Conservation (phyloP, 2,329 filamentous ascomycete species). For the Diaporthe amygdali region DNA sequence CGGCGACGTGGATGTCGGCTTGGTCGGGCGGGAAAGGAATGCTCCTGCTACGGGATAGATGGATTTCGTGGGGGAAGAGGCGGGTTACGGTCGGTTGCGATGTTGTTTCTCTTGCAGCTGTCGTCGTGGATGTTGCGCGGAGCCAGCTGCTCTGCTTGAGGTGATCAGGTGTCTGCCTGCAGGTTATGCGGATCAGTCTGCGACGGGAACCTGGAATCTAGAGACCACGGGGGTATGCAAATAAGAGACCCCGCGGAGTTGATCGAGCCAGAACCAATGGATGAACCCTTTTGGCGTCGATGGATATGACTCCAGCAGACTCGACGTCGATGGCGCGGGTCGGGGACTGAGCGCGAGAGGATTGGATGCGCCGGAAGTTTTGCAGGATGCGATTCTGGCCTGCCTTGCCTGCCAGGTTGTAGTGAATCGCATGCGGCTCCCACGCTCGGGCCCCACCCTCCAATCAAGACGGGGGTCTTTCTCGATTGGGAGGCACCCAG, state of each 20-base stretch:
- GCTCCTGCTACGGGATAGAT: background rate
- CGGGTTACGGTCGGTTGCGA: background rate
- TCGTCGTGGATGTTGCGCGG: background rate
- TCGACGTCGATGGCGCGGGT: conserved; percentile 8
- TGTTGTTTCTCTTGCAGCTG: background rate
- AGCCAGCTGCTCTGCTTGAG: background rate
- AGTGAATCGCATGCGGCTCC: conserved; percentile 13
- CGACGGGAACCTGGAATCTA: background rate
- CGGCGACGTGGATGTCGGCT: background rate
- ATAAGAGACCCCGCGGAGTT: background rate
- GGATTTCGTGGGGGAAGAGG: background rate
- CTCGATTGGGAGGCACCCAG: background rate
- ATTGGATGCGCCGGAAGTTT: background rate
- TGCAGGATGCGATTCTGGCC: conserved; percentile 20
- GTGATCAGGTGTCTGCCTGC: conserved; percentile 10
- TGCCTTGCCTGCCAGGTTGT: too few relatives aligned
- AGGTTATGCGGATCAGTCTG: conserved; percentile 15
- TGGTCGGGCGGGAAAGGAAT: background rate
- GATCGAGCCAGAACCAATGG: background rate
- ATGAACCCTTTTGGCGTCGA: background rate
- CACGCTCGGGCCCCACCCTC: background rate
- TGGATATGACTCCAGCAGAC: background rate
- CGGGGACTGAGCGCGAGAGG: background rate
- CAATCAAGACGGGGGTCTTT: conserved; percentile 2
- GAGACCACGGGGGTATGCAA: background rate